Conservation (phyloP, 2,329 filamentous ascomycete genomes). For the Hansfordia pulvinata region DNA sequence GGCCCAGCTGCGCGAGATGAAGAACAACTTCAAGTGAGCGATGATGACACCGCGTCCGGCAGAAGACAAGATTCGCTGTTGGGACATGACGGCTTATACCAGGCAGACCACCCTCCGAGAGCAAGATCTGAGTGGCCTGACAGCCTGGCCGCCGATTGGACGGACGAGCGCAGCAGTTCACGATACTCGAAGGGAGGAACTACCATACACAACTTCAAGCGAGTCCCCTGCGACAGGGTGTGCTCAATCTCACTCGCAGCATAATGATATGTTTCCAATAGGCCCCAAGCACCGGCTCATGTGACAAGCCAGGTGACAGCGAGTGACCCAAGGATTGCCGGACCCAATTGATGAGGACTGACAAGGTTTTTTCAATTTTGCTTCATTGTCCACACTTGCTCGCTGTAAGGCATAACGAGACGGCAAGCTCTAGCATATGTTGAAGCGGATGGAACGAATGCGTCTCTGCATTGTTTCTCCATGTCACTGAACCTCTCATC, state of each 20-base stretch:
- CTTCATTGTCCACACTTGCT: conserved; percentile 60
- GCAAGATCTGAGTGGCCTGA: conserved; percentile 21
- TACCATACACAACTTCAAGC: no score
- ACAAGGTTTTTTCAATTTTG: conserved; percentile 33
- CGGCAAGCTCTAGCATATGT: conserved; percentile 56
- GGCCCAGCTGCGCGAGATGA: conserved; percentile 76
- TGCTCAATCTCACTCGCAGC: neutral
- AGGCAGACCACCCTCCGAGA: conserved; percentile 14
- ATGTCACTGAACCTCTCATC: no score
- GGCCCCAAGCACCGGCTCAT: conserved; percentile 13
- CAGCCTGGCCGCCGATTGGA: no score
- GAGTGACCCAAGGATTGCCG: conserved; percentile 4
- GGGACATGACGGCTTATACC: no score
- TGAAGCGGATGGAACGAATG: conserved; percentile 30
- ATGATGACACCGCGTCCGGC: conserved; percentile 13
- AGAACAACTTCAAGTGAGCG: conserved; percentile 60
- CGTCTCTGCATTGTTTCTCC: no score
- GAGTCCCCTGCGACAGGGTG: no score
- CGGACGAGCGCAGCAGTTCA: no score
- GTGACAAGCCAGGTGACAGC: conserved; percentile 7
- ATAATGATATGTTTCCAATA: conserved; percentile 9
- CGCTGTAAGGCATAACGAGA: conserved; percentile 36
- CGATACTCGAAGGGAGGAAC: no score
- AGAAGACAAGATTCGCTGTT: no score
- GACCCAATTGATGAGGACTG: conserved; percentile 2